Conservation (phyloP, 2,329 filamentous ascomycete species). For the Fusarium sp. region DNA sequence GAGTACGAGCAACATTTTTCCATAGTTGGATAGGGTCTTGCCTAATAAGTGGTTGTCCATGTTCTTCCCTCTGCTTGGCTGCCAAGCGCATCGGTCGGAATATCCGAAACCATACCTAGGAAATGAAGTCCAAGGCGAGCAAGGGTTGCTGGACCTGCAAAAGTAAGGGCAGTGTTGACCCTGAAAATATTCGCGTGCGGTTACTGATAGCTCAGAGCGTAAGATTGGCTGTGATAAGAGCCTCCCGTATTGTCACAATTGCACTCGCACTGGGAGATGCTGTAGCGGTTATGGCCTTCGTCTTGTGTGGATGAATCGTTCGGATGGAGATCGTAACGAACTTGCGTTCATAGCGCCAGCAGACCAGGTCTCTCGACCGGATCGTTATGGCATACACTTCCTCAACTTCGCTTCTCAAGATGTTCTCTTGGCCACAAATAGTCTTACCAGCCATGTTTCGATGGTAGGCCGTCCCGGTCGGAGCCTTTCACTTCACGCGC, state of each 20-base stretch:
- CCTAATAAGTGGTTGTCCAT: not conserved
- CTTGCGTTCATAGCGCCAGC: not conserved
- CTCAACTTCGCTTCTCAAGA: not conserved
- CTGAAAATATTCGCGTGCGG: not conserved
- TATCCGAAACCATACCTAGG: slow-evolving; percentile 10
- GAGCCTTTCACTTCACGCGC: slow-evolving; percentile 13
- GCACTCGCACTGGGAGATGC: not conserved
- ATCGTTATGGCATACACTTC: not conserved
- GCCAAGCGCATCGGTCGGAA: not conserved
- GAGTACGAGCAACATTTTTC: not conserved
- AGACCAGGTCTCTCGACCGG: not conserved
- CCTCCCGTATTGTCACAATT: not conserved
- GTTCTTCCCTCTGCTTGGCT: not conserved
- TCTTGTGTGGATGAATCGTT: not conserved
- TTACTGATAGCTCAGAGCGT: not conserved
- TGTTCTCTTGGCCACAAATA: slow-evolving; percentile 9
- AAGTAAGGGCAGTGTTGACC: slow-evolving; percentile 2
- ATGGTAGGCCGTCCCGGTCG: not conserved
- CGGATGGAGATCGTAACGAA: not conserved
- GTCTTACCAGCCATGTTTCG: not conserved
- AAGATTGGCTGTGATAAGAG: slow-evolving; percentile 4
- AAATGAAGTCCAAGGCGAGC: slow-evolving; percentile 5
- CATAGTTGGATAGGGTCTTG: not conserved
- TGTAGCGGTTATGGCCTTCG: slow-evolving; percentile 1
- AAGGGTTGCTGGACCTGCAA: slow-evolving; percentile 9